A percentile compares a stretch with the other conserved stretches of the same genome.
phyloP scores from a whole-genome alignment of 345 rosid genomes.

The Sonneratia caseolaris region DNA sequence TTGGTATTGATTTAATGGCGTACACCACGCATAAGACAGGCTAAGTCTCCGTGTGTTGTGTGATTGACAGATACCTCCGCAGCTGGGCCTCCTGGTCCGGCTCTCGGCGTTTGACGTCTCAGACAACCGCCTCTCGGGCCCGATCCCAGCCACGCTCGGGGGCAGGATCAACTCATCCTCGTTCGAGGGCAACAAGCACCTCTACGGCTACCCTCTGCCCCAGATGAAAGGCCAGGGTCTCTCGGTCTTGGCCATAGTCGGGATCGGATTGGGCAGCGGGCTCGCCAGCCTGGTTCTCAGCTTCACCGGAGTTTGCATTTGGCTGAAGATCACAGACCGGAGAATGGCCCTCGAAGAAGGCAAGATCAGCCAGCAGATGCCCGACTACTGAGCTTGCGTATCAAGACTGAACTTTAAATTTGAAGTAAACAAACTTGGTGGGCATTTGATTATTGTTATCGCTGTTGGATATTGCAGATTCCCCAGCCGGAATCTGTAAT shows the following conservation, averaged over 20 bases:
- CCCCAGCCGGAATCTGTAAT: neutral
- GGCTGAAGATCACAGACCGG: slow-evolving; percentile 71
- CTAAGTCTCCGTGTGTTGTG: too few relatives aligned
- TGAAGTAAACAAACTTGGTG: slow-evolving; percentile 1
- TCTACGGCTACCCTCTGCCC: slow-evolving; percentile 78
- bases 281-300: slow-evolving; percentile 75
- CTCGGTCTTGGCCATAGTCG: slow-evolving; percentile 74
- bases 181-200: slow-evolving; percentile 67
- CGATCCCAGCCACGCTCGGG: slow-evolving; percentile 53
- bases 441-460: neutral
- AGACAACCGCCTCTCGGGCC: slow-evolving; percentile 53
- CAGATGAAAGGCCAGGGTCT: slow-evolving; percentile 51
- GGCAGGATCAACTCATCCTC: slow-evolving; percentile 63
- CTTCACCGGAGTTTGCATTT: slow-evolving; percentile 80
- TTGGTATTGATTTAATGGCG: too few relatives aligned
- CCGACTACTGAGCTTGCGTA: slow-evolving; percentile 32
- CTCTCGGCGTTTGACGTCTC: slow-evolving; percentile 77
- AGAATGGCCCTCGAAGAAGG: slow-evolving; percentile 61
- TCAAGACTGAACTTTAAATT: neutral
- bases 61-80: slow-evolving; percentile 45
- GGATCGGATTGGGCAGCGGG: slow-evolving; percentile 94
- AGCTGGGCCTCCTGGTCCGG: slow-evolving; percentile 54
- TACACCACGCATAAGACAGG: too few relatives aligned
- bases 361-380: slow-evolving; percentile 67
- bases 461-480: slow-evolving; percentile 1